Percentiles rank a stretch among this genome's conserved stretches.
Evolutionary conservation across 345 rosid species (phyloP).

Genomic region (Hibiscus mutabilis): DNA sequence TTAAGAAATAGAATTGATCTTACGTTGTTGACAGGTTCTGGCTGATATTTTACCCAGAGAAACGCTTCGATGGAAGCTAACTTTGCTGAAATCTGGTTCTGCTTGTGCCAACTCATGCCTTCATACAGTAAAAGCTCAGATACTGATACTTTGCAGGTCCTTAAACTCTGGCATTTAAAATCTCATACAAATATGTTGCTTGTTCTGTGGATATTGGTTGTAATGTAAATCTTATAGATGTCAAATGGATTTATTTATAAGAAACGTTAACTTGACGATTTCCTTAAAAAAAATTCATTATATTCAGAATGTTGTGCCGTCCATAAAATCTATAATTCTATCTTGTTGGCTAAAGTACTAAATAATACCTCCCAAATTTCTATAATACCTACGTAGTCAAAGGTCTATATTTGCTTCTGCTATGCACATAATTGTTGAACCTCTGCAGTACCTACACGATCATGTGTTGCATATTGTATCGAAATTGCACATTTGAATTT

Average conservation of each 20-base stretch:
- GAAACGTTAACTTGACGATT: neutral
- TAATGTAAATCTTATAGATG: neutral
- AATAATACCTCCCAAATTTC: neutral
- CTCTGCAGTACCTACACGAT: neutral
- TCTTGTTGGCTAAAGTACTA: neutral
- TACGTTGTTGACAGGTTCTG: slow-evolving; percentile 43
- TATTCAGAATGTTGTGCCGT: neutral
- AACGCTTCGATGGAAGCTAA: slow-evolving; percentile 74
- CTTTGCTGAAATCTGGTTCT: slow-evolving; percentile 54
- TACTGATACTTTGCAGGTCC: slow-evolving; percentile 57
- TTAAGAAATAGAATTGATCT: slow-evolving; percentile 8
- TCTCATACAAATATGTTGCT: neutral
- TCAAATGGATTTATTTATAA: neutral
- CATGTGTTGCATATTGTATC: neutral
- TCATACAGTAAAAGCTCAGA: slow-evolving; percentile 47
- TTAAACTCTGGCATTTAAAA: slow-evolving; percentile 1
- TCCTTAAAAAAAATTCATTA: neutral
- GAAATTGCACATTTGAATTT: neutral
- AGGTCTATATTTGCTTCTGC: neutral
- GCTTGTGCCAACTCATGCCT: slow-evolving; percentile 48
- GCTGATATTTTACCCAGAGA: slow-evolving; percentile 48
- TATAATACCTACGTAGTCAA: neutral
- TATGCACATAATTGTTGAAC: neutral
- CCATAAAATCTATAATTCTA: neutral
- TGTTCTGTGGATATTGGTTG: neutral